Evolutionary conservation across 306 rosid species (phyloP), one percentile per base, ranked within the genome.

Genomic region (Cyclanthera cordifolia): DNA sequence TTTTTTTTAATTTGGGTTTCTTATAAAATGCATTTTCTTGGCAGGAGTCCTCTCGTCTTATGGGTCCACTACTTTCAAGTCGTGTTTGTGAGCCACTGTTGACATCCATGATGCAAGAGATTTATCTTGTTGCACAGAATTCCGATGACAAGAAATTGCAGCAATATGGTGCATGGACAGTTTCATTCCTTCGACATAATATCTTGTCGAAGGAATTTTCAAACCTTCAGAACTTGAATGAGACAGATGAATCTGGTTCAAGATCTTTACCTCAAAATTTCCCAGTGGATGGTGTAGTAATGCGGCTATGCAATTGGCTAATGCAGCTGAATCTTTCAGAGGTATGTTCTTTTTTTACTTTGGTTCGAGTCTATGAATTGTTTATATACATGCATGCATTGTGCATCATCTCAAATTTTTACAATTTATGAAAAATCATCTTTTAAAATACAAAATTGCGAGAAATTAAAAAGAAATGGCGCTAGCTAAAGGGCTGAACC

Each of bases 121-220:
- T 93, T 78, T 93, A 86, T 87, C 96, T 89, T 34, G 87, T 93
- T 75, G 96, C 98, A 9, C 93, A 89, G 79, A 86, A 80, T 76
- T 83, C 95, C 71, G 86, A 87, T 82, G 87, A 78, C 76, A 88
- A 73, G 75, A 83, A 87, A 71, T 80, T 87, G 65, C 93, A 83
- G 73, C 94, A 89, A 59, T 80, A 80, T 87, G 95, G 96, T 70
- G 84, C 96, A 61, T 93, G 98, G 98, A 85, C 82, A 14, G 88
- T 85, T 20, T 76, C 90, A 45, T 84, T 89, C 79, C 95, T 93
- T 63, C 82, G 85, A 65, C 84, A 84, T 58, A 80, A 77, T 80
- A 74, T 93, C 54, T 82, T 80, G 85, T 84, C 89, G 56, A 87
- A 83, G 78, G 86, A 87, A 71, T 72, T 51, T 75, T 70, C 73